A percentile compares a stretch with the other conserved stretches of the same genome.
phyloP scores from a whole-genome alignment of 2,329 filamentous ascomycete genomes.

The Coniochaeta sp. region DNA sequence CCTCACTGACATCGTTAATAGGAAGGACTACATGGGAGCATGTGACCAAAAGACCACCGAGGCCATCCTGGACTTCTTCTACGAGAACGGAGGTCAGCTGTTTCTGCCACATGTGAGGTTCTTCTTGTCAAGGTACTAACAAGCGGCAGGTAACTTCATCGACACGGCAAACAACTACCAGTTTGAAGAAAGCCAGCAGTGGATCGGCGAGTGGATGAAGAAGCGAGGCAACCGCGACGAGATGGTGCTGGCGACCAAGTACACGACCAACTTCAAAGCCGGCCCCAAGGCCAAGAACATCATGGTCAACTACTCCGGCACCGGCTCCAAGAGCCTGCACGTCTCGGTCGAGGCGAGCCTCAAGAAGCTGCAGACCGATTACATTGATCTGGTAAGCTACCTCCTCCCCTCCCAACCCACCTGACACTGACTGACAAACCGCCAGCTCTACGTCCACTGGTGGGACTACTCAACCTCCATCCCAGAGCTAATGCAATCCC shows the following conservation, averaged over 20 bases:
- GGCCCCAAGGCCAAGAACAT: conserved; percentile 29
- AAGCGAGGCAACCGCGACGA: conserved; percentile 57
- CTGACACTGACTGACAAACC: not conserved
- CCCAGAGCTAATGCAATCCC: conserved; percentile 51
- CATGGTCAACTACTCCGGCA: conserved; percentile 48
- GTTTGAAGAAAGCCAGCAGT: conserved; percentile 51
- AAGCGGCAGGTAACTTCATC: conserved; percentile 60
- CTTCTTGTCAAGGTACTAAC: no score
- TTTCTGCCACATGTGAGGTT: no score
- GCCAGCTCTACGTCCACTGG: conserved; percentile 44
- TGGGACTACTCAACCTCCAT: conserved; percentile 51
- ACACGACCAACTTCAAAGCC: conserved; percentile 49
- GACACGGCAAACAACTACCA: conserved; percentile 68
- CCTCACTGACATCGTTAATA: no score
- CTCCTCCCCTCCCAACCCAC: not conserved
- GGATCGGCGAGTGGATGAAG: conserved; percentile 67
- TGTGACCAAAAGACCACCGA: conserved; percentile 58
- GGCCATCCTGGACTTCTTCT: conserved; percentile 60
- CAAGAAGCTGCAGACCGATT: conserved; percentile 57
- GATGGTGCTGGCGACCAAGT: conserved; percentile 67
- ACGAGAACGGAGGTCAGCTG: conserved; percentile 35
- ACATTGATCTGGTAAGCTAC: conserved; percentile 55
- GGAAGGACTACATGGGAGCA: conserved; percentile 50
- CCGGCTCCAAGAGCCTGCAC: conserved; percentile 54
- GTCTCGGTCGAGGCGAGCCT: conserved; percentile 49